Evolutionary conservation across 345 rosid species (phyloP).

Genomic region (Streptanthus diversifolius): DNA sequence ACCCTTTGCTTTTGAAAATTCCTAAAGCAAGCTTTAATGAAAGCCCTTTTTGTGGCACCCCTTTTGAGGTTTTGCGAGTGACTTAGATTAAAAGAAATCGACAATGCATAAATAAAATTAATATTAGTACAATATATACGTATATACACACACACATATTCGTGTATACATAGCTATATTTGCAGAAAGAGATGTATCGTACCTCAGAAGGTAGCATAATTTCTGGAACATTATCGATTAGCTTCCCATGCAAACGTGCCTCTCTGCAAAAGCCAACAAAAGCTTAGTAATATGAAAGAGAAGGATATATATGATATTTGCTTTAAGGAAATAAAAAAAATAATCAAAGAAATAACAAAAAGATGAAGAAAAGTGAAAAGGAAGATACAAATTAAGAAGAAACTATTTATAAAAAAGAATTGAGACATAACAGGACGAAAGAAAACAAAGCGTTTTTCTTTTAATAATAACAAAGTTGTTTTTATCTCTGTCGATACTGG

Average conservation of each 20-base stretch:
- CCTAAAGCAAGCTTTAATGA: slow-evolving; percentile 35
- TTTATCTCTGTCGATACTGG: slow-evolving; percentile 10
- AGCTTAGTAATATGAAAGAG: slow-evolving; percentile 37
- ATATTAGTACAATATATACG: background rate
- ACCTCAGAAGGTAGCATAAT: slow-evolving; percentile 73
- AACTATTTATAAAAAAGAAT: no score
- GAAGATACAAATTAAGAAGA: slow-evolving; percentile 24
- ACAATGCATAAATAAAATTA: slow-evolving; percentile 11
- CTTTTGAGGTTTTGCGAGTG: slow-evolving; percentile 30
- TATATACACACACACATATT: background rate
- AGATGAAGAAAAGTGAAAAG: slow-evolving; percentile 36
- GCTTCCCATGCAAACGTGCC: slow-evolving; percentile 85
- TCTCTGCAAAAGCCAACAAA: slow-evolving; percentile 64
- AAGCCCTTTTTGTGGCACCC: slow-evolving; percentile 39
- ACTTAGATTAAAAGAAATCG: slow-evolving; percentile 22
- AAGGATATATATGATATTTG: slow-evolving; percentile 38
- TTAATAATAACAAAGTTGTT: slow-evolving; percentile 26
- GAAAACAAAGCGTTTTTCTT: slow-evolving; percentile 26
- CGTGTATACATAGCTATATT: slow-evolving; percentile 7
- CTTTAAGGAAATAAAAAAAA: slow-evolving; percentile 35
- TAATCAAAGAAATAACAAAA: slow-evolving; percentile 38
- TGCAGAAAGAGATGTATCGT: slow-evolving; percentile 34
- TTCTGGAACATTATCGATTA: slow-evolving; percentile 54
- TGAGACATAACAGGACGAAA: slow-evolving; percentile 30
- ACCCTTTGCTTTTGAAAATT: slow-evolving; percentile 36